Evolutionary conservation across 169 alveolate species (phyloP), one percentile per base, ranked within the genome.

Genomic region (Babesia divergens): DNA sequence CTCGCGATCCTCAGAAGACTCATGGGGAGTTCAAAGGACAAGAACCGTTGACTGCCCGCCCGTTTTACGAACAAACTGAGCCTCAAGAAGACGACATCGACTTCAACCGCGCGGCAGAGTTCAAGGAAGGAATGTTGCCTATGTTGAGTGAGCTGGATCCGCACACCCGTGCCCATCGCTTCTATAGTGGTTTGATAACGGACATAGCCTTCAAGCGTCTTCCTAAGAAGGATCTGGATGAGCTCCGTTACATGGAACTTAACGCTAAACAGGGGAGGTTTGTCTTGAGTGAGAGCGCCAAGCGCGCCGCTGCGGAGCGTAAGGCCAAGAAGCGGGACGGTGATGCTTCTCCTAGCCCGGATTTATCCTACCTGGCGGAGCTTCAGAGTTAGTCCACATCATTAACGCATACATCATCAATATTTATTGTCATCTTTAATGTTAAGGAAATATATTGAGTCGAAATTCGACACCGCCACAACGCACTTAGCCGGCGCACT

Each of bases 151-250:
- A 60, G 16, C 49, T 53, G n/a, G 40, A 22, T 34, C 51, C 32
- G 24, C 43, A 46, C 47, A 74, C 60, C 31, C 65, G 37, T 14
- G 49, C 11, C 11, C 32, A 58, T 22, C 68, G 84, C 34, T 54
- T 49, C 31, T 80, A 80, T 65, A 59, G 65, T 43, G 88, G 88
- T 14, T 67, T 80, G 32, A 24, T 7, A 38, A 52, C 64, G 20
- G 88, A 80, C 47, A 37, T 58, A 14, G 16, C 46, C 14, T 68
- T 80, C 52, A 69, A 54, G 8, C 54, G 51, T 29, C 37, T 69
- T 32, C 38, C 55, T 2, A 40, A 62, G 14, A 38, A 70, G 65
- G 38, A 59, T 9, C 26, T 80, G 65, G 68, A 80, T 9, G 51
- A 43, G 50, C 20, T 80, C 37, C 3, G 80, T 16, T 42, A 24